phyloP scores from a whole-genome alignment of 2,329 filamentous ascomycete species.

The Colletotrichum lupini region DNA sequence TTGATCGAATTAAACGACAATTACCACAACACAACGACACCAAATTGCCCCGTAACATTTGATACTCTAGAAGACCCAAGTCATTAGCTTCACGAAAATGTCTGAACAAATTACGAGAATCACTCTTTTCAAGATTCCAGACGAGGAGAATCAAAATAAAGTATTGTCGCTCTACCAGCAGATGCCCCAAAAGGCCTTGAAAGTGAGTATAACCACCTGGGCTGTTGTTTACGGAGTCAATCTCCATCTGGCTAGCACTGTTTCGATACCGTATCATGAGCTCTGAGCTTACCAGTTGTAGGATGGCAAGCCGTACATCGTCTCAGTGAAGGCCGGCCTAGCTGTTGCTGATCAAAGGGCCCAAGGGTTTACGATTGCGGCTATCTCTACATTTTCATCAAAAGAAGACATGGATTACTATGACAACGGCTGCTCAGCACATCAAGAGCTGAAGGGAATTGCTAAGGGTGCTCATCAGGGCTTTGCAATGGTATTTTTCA shows the following conservation, averaged over 20 bases:
- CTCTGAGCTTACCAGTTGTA: slow-evolving; percentile 40
- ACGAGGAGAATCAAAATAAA: slow-evolving; percentile 43
- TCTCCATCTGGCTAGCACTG: not conserved
- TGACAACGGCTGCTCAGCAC: slow-evolving; percentile 56
- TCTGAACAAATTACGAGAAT: slow-evolving; percentile 41
- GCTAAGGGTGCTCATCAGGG: slow-evolving; percentile 46
- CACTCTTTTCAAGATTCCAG: slow-evolving; percentile 52
- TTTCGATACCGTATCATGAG: rapidly evolving
- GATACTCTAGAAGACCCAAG: not conserved
- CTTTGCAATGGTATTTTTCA: slow-evolving; percentile 65
- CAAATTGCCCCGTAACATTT: not conserved
- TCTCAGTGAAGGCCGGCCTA: slow-evolving; percentile 58
- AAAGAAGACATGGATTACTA: slow-evolving; percentile 72
- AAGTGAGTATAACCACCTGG: slow-evolving; percentile 38
- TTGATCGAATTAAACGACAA: not conserved
- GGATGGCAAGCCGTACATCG: slow-evolving; percentile 72
- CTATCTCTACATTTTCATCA: slow-evolving; percentile 65
- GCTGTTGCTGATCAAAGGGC: slow-evolving; percentile 64
- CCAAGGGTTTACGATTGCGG: slow-evolving; percentile 68
- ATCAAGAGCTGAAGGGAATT: slow-evolving; percentile 45
- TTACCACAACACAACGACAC: not conserved
- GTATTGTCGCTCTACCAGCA: slow-evolving; percentile 45
- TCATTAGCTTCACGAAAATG: not conserved
- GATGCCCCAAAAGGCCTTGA: slow-evolving; percentile 45
- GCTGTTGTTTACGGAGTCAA: not conserved